phyloP scores from a whole-genome alignment of 768 basidiomycete species.

The Nevesoporus exiguus region DNA sequence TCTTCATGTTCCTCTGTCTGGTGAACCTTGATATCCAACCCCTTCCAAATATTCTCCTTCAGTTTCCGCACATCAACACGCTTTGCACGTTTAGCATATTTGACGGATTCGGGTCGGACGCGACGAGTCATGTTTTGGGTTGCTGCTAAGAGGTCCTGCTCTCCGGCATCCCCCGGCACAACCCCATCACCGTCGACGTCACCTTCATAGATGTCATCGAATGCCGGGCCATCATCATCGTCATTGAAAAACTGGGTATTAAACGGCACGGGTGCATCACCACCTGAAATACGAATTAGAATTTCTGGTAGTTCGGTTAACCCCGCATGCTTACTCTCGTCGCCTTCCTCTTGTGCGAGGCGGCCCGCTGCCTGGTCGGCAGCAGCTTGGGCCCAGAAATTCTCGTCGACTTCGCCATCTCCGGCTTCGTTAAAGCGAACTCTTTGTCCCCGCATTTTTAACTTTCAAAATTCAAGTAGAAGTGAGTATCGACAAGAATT shows the following conservation, averaged over 20 bases:
- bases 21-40: constrained; percentile 72
- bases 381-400: constrained; percentile 96
- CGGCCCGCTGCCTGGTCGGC: constrained; percentile 72
- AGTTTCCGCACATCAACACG: constrained; percentile 93
- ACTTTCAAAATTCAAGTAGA: constrained; percentile 39
- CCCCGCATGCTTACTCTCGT: constrained; percentile 51
- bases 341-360: constrained; percentile 48
- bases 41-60: constrained; percentile 98
- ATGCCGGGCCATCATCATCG: constrained; percentile 75
- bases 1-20: constrained; percentile 37
- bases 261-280: constrained; percentile 68
- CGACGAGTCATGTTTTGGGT: constrained; percentile 76
- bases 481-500: constrained; percentile 1
- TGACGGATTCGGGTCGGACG: constrained; percentile 82
- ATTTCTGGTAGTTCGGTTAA: background rate
- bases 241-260: constrained; percentile 98
- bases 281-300: constrained; percentile 26
- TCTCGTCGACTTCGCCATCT: constrained; percentile 91
- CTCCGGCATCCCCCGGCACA: constrained; percentile 57
- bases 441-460: constrained; percentile 83
- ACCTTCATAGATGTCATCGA: constrained; percentile 51
- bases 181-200: constrained; percentile 49
- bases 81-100: constrained; percentile 94
- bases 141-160: constrained; percentile 84
- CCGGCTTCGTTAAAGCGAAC: constrained; percentile 52